phyloP scores from a whole-genome alignment of 1,139 yeast species.

The Nakaseomyces sp. region DNA sequence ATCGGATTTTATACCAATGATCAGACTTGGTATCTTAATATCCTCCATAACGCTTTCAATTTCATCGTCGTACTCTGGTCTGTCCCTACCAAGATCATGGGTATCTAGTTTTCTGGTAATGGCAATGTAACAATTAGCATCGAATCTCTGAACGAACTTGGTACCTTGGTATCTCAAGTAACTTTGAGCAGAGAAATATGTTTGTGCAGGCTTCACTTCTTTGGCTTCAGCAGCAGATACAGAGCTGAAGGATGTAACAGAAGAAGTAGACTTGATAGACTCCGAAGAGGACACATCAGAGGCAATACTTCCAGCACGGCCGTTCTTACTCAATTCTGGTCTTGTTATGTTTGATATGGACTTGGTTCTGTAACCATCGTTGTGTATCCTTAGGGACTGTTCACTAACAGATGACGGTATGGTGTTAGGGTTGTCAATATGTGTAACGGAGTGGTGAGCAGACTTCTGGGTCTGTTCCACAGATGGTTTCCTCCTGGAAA shows the following conservation, averaged over 20 bases:
- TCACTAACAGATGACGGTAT: constrained; percentile 37
- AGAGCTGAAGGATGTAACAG: constrained; percentile 24
- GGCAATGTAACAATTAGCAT: constrained; percentile 92
- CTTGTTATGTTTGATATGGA: not conserved
- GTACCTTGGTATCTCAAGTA: constrained; percentile 89
- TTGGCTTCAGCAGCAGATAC: constrained; percentile 16
- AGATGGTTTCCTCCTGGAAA: constrained; percentile 67
- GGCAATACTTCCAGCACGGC: constrained; percentile 13
- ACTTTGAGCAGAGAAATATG: constrained; percentile 90
- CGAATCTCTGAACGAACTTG: constrained; percentile 81
- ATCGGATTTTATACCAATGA: constrained; percentile 86
- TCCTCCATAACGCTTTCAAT: constrained; percentile 44
- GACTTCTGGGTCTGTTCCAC: constrained; percentile 20
- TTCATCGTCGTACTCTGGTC: constrained; percentile 38
- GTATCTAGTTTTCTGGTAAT: constrained; percentile 90
- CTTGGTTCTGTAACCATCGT: constrained; percentile 43
- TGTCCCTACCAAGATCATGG: constrained; percentile 82
- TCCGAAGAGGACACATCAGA: constrained; percentile 18
- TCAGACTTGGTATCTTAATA: constrained; percentile 63
- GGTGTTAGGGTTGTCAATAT: not conserved
- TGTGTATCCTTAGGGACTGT: constrained; percentile 53
- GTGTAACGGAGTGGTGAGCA: constrained; percentile 1
- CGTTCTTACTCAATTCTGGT: not conserved
- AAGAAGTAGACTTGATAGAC: constrained; percentile 23
- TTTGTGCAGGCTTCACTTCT: constrained; percentile 51